Evolutionary conservation across 2,329 filamentous ascomycete genomes (phyloP), one percentile per base, ranked within the genome.

Genomic region (Chaetoscypha palmicola): DNA sequence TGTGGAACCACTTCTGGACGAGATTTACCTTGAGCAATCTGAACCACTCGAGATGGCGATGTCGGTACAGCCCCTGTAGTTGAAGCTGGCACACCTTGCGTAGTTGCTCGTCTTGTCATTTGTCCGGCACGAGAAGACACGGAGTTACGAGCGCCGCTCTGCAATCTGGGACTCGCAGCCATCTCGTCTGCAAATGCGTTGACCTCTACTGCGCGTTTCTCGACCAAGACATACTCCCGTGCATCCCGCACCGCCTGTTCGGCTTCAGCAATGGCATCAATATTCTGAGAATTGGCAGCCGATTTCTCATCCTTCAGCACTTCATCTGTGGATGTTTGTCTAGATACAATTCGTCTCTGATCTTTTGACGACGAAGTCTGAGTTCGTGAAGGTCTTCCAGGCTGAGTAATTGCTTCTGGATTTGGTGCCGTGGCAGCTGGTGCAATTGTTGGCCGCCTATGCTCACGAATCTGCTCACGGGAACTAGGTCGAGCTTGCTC

Each of bases 141-240:
- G 19, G 64, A 60, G 17, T 63, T 62, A 26, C 71, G 64, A 52
- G 73, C 63, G 47, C 72, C 62, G 19, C 59, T 62, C 34, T 54
- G 40, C 14, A 62, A 28, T 41, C 54, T 56, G 37, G 86, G 85
- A 58, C 86, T 91, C 41, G 89, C 85, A 34, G 88, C 90, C 60
- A 98, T 71, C 65, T 97, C 91, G 64, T 98, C 92, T 17, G 92
- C 92, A 58, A 98, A 84, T 2, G 92, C 92, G 63, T 98, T 97
- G 39, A 98, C 91, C 64, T 97, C 91, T 9, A 98, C 90, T 16
- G 89, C 85, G 52, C 84, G 81, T 69, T 96, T 95, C 68, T 98
- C 92, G 10, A 98, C 87, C 20, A 97, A 74, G 16, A 98, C 91
- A 58, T 97, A 98, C 53, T 97, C 92, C 52, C 91, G 80, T 61